Evolutionary conservation across 192 early-diverging fungal species (phyloP).

Genomic region (Entomortierella chlamydospora): DNA sequence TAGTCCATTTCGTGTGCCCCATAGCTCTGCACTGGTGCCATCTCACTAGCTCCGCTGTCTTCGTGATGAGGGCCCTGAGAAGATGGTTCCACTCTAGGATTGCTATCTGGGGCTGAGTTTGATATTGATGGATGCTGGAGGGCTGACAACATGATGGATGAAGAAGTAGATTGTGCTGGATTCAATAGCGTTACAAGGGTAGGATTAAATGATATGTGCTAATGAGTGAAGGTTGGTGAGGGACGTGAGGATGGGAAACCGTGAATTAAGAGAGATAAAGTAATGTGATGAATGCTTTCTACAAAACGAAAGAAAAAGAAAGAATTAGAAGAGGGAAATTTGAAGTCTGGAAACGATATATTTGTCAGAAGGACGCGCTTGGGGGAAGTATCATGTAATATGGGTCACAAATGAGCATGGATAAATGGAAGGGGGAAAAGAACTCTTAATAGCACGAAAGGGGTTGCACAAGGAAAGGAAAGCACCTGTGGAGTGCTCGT

Average conservation of each 20-base stretch:
- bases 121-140: slow-evolving; percentile 31
- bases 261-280: not conserved
- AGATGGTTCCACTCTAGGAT: not conserved
- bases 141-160: slow-evolving; percentile 22
- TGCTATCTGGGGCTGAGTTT: slow-evolving; percentile 15
- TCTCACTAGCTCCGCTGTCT: not conserved
- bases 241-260: not conserved
- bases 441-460: slow-evolving; percentile 60
- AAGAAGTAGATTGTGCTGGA: not conserved
- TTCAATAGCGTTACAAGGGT: not conserved
- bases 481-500: not conserved
- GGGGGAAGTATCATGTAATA: slow-evolving; percentile 15
- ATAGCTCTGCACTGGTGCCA: not conserved
- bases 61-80: slow-evolving; percentile 2
- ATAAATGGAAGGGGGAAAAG: not conserved
- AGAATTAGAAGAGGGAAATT: slow-evolving; percentile 7
- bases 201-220: not conserved
- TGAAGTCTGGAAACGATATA: not conserved
- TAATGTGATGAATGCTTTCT: not conserved
- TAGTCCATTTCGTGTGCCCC: slow-evolving; percentile 13
- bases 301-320: not conserved
- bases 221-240: not conserved
- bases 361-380: not conserved
- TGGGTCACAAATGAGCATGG: not conserved
- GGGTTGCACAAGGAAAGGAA: slow-evolving; percentile 62